These are phyloP conservation scores for Crithidia mellificae DNA, from an alignment of 208 protist species.

Conservation along the genomic window DNA sequence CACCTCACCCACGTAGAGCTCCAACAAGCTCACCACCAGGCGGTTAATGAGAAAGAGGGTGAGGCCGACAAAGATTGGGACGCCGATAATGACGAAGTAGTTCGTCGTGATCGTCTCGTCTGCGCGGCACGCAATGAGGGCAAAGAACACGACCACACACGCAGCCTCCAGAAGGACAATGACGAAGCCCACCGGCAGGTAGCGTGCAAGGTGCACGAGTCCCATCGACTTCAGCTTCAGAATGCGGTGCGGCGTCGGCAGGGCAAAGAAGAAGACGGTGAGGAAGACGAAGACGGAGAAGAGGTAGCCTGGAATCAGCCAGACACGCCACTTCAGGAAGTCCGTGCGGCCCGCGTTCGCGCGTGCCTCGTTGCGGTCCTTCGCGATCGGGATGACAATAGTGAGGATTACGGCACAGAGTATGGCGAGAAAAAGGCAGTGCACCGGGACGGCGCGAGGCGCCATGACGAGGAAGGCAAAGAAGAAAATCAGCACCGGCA, in stretches of 20 bases:
- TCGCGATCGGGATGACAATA: conserved; percentile 67
- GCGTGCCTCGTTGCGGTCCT: conserved; percentile 58
- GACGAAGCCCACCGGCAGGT: conserved; percentile 36
- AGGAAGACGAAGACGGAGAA: conserved; percentile 42
- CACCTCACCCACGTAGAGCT: conserved; percentile 20
- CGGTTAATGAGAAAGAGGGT: conserved; percentile 42
- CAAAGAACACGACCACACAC: conserved; percentile 49
- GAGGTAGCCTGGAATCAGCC: conserved; percentile 69
- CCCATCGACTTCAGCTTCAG: conserved; percentile 28
- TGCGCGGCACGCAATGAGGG: conserved; percentile 65
- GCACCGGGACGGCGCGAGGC: conserved; percentile 16
- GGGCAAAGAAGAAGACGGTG: conserved; percentile 8
- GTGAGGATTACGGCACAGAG: conserved; percentile 48
- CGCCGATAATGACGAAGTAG: conserved; percentile 68
- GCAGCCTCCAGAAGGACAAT: conserved; percentile 36
- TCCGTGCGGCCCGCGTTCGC: conserved; percentile 29
- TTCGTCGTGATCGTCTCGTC: conserved; percentile 66
- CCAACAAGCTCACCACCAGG: conserved; percentile 18
- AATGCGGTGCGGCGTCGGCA: conserved; percentile 23
- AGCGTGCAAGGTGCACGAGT: conserved; percentile 31
- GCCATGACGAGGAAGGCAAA: conserved; percentile 26
- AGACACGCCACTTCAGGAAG: conserved; percentile 63
- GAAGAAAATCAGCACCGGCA: conserved; percentile 31
- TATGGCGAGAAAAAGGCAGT: conserved; percentile 23
- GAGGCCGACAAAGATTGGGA: conserved; percentile 50